phyloP scores from a whole-genome alignment of 179 eudicot genomes.

The Drosera spatulata region DNA sequence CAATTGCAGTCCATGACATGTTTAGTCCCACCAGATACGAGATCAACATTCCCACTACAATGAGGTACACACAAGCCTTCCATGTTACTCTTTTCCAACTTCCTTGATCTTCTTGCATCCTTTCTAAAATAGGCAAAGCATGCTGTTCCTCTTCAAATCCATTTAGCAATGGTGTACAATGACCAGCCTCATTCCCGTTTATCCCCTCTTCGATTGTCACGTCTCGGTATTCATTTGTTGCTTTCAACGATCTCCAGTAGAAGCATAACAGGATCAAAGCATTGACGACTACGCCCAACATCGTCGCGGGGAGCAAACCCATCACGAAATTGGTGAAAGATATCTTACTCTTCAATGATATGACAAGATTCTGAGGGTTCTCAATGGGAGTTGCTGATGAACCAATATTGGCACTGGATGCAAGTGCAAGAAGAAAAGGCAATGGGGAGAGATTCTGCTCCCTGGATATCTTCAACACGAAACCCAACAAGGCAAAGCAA shows the following conservation, averaged over 20 bases:
- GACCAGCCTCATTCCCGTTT: slow-evolving; percentile 55
- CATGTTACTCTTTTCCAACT: slow-evolving; percentile 27
- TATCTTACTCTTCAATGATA: slow-evolving; percentile 13
- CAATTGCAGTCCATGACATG: slow-evolving; percentile 95
- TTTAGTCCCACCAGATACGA: slow-evolving; percentile 62
- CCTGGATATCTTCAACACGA: slow-evolving; percentile 13
- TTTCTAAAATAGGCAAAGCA: neutral
- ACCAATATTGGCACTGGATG: slow-evolving; percentile 19
- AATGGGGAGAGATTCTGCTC: slow-evolving; percentile 13
- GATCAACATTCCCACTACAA: slow-evolving; percentile 72
- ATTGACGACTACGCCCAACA: slow-evolving; percentile 8
- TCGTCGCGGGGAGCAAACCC: slow-evolving; percentile 11
- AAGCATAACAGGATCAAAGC: slow-evolving; percentile 10
- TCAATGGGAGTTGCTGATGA: slow-evolving; percentile 36
- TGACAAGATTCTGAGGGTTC: slow-evolving; percentile 20
- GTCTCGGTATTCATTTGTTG: slow-evolving; percentile 4
- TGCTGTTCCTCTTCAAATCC: no score
- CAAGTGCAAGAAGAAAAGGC: slow-evolving; percentile 14
- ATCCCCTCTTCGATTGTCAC: slow-evolving; percentile 33
- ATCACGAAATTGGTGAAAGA: slow-evolving; percentile 9
- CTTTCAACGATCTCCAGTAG: slow-evolving; percentile 11
- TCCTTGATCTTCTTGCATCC: slow-evolving; percentile 12
- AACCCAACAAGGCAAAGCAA: slow-evolving; percentile 14
- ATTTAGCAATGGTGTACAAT: slow-evolving; percentile 14
- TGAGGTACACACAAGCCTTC: slow-evolving; percentile 68